phyloP scores from a whole-genome alignment of 768 basidiomycete species.

The Tylopilus vinaceipallidus region DNA sequence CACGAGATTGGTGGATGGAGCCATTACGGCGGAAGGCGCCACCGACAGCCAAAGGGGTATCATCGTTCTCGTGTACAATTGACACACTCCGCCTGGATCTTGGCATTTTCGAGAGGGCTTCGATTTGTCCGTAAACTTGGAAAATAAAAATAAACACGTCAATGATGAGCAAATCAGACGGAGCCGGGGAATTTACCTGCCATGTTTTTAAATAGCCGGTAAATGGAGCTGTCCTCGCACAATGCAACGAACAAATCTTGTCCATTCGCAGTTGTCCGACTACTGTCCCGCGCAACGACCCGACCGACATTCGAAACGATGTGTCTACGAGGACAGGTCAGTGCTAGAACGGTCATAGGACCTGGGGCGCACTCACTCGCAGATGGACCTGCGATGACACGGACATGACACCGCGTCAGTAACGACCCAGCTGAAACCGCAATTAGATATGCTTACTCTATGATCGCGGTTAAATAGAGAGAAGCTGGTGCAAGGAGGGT shows the following conservation, averaged over 20 bases:
- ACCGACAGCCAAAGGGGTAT: constrained; percentile 42
- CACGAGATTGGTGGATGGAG: constrained; percentile 22
- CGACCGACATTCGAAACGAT: constrained; percentile 79
- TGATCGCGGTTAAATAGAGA: constrained; percentile 86
- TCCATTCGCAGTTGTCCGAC: constrained; percentile 67
- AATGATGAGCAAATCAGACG: constrained; percentile 21
- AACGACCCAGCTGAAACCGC: constrained; percentile 13
- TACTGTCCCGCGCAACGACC: constrained; percentile 84
- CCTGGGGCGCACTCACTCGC: constrained; percentile 64
- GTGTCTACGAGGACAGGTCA: constrained; percentile 51
- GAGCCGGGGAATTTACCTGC: constrained; percentile 51
- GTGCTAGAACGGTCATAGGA: background rate
- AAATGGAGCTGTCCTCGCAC: constrained; percentile 87
- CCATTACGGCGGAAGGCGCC: constrained; percentile 22
- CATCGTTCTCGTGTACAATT: constrained; percentile 53
- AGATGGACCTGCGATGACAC: constrained; percentile 58
- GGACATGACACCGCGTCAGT: constrained; percentile 25
- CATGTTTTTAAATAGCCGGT: constrained; percentile 82
- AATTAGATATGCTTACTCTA: constrained; percentile 67
- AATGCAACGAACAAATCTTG: constrained; percentile 86
- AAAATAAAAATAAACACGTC: constrained; percentile 17
- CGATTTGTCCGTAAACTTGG: constrained; percentile 77
- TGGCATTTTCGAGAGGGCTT: constrained; percentile 56
- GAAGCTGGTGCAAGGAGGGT: constrained; percentile 76
- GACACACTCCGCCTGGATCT: constrained; percentile 69